Base-by-base conservation (phyloP, 2,329 filamentous ascomycete species). In the Arthroderma uncinatum region DNA sequence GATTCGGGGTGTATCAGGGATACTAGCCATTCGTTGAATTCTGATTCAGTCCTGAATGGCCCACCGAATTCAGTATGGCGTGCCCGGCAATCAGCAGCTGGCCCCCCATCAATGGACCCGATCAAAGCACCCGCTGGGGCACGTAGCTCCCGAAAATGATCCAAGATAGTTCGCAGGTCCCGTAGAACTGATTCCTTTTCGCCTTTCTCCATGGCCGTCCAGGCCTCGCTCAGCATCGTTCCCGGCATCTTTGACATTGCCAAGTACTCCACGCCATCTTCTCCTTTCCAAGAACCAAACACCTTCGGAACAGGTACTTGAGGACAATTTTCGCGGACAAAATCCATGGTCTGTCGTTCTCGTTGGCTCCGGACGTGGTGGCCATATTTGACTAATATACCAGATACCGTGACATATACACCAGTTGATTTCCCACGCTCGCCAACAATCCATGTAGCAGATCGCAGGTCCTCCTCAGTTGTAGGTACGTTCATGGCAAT, bases 311-410 rank as follows among this genome's bases (percentile, higher is more conserved):
- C 61, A 44, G 61, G 63, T 10, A 68, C 54, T 33, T 42, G 57
- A n/a, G 39, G 39, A 33, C 39, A 42, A 21, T 7, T 14, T 14
- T 7, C 39, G 7, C 14, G 39, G 6, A 42, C 58, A 52, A 67
- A 65, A 12, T 62, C 58, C 63, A 68, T 66, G 36, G 63, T 66
- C 56, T 62, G 58, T 25, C 60, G 64, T 62, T 69, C 66, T 47
- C 64, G 57, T n/a, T 65, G 42, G 44, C 57, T 55, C 12, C 50
- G 55, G 23, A 68, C 54, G 9, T 56, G 53, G 37, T 57, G 55
- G 3, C 65, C 66, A 58, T 64, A 65, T 56, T 33, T 60, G 53
- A 57, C 67, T 57, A 37, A 23, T 10, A 12, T 62, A 47, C 53
- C 63, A 9, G 39, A 42, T 2, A 64, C 44, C 66, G 58, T 59